These are phyloP conservation scores for Durusdinium trenchii DNA, from an alignment of 73 alveolate species.

Conservation along the genomic window DNA sequence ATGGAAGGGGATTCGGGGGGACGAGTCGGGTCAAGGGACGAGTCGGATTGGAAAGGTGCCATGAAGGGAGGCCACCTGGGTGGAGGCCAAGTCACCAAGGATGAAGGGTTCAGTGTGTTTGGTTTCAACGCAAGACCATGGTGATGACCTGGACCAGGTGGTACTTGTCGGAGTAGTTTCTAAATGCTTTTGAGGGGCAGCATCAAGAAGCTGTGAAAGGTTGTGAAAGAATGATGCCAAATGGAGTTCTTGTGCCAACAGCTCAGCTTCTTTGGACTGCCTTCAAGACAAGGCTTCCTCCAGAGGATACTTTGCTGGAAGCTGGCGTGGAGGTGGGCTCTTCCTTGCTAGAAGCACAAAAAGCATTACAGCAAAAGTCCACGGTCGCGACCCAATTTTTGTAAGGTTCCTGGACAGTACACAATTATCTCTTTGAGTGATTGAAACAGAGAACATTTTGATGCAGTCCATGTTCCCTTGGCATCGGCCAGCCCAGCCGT, in stretches of 20 bases:
- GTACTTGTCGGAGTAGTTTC: background rate
- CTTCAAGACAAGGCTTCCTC: background rate
- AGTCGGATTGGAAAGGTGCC: background rate
- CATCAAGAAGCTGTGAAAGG: no score
- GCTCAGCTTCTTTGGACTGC: background rate
- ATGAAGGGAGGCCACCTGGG: background rate
- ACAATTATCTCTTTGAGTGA: background rate
- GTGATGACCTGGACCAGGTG: background rate
- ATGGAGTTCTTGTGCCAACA: background rate
- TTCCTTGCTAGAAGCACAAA: background rate
- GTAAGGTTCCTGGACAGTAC: background rate
- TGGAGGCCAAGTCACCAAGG: background rate
- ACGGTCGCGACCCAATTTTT: background rate
- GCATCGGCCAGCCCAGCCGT: background rate
- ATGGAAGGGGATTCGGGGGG: background rate
- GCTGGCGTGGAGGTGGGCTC: slow-evolving; percentile 77
- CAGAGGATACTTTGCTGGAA: slow-evolving; percentile 66
- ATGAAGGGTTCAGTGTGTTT: no score
- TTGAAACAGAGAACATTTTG: background rate
- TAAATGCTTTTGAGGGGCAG: no score
- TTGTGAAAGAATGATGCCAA: no score
- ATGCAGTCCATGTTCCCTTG: background rate
- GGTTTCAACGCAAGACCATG: no score
- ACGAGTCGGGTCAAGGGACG: background rate
- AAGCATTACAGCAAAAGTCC: no score